These are phyloP conservation scores for Ganoderma leucocontextum DNA, from an alignment of 1,284 basidiomycete species.

Conservation along the genomic window DNA sequence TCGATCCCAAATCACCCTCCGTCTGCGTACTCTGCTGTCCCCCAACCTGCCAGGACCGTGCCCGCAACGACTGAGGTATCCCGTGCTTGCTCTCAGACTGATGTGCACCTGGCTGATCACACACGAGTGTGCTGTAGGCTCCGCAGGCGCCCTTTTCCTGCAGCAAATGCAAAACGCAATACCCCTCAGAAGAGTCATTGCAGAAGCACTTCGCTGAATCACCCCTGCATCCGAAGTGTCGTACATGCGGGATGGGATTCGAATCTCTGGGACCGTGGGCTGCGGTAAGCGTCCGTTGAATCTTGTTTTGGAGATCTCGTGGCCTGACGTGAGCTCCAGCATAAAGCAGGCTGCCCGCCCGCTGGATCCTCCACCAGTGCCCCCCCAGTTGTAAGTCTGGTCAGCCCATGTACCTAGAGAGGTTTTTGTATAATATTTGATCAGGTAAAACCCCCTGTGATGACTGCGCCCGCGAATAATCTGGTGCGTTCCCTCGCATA, in stretches of 20 bases:
- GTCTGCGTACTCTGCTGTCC: neutral
- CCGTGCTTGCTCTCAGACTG: neutral
- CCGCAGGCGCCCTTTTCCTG: neutral
- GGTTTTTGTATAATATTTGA: neutral
- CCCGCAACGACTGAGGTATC: neutral
- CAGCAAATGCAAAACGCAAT: neutral
- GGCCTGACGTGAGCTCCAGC: neutral
- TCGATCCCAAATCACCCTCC: neutral
- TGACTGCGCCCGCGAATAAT: neutral
- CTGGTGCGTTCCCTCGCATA: neutral
- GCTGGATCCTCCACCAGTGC: neutral
- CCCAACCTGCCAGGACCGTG: neutral
- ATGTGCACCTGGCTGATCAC: neutral
- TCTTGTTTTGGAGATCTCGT: neutral
- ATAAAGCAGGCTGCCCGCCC: neutral
- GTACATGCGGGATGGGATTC: conserved; percentile 7
- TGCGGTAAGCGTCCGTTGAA: neutral
- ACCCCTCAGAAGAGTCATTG: conserved; percentile 6
- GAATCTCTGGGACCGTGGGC: neutral
- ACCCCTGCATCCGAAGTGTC: conserved; percentile 6
- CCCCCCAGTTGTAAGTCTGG: neutral
- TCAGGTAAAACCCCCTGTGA: neutral
- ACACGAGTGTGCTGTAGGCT: neutral
- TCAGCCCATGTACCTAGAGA: neutral
- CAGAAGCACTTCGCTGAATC: conserved; percentile 10